Evolutionary conservation across 2,329 filamentous ascomycete species (phyloP).

Genomic region (Neocatenulostroma microsporum): DNA sequence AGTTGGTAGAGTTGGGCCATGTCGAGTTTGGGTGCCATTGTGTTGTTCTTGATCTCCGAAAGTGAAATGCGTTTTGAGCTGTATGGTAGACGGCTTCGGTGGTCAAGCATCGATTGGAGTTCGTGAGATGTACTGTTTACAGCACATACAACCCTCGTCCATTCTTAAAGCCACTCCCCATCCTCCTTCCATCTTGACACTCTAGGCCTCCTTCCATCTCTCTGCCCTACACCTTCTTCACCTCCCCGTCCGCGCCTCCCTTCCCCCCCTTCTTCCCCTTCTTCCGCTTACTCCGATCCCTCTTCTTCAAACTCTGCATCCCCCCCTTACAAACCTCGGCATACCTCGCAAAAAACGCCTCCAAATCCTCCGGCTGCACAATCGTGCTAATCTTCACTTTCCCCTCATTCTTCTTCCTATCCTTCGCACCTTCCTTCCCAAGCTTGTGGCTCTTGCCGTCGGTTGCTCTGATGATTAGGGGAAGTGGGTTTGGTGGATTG

Average conservation of each 20-base stretch:
- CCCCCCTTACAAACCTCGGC: constrained; percentile 84
- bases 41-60: no score
- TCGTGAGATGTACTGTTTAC: no score
- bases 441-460: constrained; percentile 54
- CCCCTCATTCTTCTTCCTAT: constrained; percentile 47
- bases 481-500: constrained; percentile 51
- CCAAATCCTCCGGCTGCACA: constrained; percentile 66
- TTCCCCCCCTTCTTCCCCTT: constrained; percentile 52
- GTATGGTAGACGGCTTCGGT: no score
- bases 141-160: no score
- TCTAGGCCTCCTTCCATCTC: no score
- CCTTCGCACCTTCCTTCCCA: constrained; percentile 22
- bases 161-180: no score
- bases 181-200: no score
- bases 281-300: constrained; percentile 80
- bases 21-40: no score
- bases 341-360: constrained; percentile 74
- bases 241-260: constrained; percentile 11
- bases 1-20: no score
- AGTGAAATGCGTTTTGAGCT: no score
- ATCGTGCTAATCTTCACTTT: constrained; percentile 75
- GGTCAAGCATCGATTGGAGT: no score
- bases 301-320: constrained; percentile 84
- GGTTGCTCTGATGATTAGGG: constrained; percentile 74
- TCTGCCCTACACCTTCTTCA: constrained; percentile 17